These are phyloP conservation scores for Tetrastigma voinierianum DNA, from an alignment of 164 flowering plant genomes.

Conservation along the genomic window DNA sequence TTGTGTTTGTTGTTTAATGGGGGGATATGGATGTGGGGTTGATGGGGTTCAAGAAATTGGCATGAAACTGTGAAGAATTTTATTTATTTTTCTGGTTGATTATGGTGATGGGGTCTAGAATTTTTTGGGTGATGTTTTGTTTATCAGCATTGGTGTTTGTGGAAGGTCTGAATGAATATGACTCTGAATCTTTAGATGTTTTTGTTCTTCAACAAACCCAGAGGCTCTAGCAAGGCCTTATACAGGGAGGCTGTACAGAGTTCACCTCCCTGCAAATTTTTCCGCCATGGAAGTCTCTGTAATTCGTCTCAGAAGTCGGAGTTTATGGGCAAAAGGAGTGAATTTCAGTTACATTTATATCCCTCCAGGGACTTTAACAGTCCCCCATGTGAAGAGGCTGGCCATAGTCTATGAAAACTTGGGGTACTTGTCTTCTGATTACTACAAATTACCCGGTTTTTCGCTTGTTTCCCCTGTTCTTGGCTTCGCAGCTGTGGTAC, in stretches of 20 bases:
- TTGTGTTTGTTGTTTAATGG: neutral
- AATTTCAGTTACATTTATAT: slow-evolving; percentile 22
- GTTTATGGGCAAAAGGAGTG: slow-evolving; percentile 38
- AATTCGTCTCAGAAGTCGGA: slow-evolving; percentile 29
- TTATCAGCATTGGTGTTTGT: neutral
- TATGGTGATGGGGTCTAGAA: slow-evolving; percentile 14
- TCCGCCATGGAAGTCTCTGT: slow-evolving; percentile 32
- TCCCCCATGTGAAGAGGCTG: slow-evolving; percentile 35
- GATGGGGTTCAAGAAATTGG: neutral
- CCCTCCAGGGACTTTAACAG: slow-evolving; percentile 32
- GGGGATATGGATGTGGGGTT: too few species aligned
- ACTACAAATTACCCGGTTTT: slow-evolving; percentile 33
- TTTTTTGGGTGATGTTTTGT: slow-evolving; percentile 7
- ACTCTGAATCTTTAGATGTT: slow-evolving; percentile 19
- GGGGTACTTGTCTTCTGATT: slow-evolving; percentile 40
- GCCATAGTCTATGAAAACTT: slow-evolving; percentile 37
- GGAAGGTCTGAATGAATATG: neutral
- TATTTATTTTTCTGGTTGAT: too few species aligned
- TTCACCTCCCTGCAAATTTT: slow-evolving; percentile 41
- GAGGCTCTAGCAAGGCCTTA: slow-evolving; percentile 6
- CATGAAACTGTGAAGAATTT: slow-evolving; percentile 17
- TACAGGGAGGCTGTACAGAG: slow-evolving; percentile 28
- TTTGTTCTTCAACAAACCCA: slow-evolving; percentile 26
- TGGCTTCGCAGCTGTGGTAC: slow-evolving; percentile 50
- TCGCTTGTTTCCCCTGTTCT: slow-evolving; percentile 41